A percentile compares a stretch with the other conserved stretches of the same genome.
phyloP scores from a whole-genome alignment of 2,329 filamentous ascomycete species.

The Sporothrix humicola region DNA sequence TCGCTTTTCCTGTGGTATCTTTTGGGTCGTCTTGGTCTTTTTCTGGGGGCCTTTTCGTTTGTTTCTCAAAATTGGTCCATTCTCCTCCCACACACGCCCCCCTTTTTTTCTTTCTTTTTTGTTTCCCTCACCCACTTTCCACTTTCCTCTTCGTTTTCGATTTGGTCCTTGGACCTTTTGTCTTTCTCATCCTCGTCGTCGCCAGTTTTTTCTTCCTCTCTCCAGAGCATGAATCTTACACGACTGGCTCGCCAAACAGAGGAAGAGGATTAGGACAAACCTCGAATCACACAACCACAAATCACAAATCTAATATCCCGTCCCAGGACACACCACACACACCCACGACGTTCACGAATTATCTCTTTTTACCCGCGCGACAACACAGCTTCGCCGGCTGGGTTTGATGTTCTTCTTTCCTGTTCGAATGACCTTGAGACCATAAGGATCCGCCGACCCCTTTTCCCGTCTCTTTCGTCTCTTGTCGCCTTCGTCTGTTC shows the following conservation, averaged over 20 bases:
- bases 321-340: conserved; percentile 10
- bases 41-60: conserved; percentile 7
- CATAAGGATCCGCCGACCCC: background rate
- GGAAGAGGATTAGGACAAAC: conserved; percentile 13
- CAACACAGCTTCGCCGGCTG: conserved; percentile 25
- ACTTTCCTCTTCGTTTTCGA: conserved; percentile 15
- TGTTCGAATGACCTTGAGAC: conserved; percentile 16
- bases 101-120: conserved; percentile 18
- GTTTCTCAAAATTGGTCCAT: conserved; percentile 15
- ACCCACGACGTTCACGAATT: conserved; percentile 23
- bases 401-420: conserved; percentile 31
- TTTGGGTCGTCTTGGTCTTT: background rate
- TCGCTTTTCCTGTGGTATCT: background rate
- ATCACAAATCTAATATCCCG: background rate
- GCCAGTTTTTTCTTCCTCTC: background rate
- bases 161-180: no score
- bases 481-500: background rate
- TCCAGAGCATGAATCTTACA: conserved; percentile 20
- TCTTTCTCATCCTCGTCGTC: conserved; percentile 9
- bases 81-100: conserved; percentile 6
- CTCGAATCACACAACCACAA: background rate
- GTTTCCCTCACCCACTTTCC: background rate
- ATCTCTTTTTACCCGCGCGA: conserved; percentile 30
- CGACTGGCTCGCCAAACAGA: conserved; percentile 15
- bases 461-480: background rate